These are phyloP conservation scores for Hypoxylon sp. DNA, from an alignment of 2,329 filamentous ascomycete genomes.

Conservation along the genomic window DNA sequence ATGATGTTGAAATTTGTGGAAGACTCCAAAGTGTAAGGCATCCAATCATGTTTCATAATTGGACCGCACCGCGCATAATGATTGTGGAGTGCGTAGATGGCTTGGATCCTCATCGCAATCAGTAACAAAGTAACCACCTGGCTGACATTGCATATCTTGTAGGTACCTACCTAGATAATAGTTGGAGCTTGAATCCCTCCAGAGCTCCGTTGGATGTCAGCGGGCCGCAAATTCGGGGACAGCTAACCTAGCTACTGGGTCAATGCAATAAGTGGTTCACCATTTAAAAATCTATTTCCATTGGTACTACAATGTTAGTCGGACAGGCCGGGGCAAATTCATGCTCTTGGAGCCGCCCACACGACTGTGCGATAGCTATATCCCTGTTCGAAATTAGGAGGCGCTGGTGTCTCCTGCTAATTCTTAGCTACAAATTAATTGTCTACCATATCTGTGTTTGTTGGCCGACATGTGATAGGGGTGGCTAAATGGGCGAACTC, in stretches of 20 bases:
- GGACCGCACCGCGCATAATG: conserved; percentile 10
- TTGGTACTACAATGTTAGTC: background rate
- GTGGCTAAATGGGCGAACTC: conserved; percentile 8
- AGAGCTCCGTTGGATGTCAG: background rate
- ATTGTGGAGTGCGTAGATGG: conserved; percentile 16
- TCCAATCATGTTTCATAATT: conserved; percentile 18
- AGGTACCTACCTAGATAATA: no score
- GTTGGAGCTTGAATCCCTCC: background rate
- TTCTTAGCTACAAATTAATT: conserved; percentile 17
- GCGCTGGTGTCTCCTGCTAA: conserved; percentile 15
- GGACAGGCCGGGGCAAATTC: conserved; percentile 12
- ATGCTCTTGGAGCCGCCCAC: conserved; percentile 18
- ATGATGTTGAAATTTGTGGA: conserved; percentile 7
- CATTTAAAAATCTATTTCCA: background rate
- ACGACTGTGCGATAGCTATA: conserved; percentile 16
- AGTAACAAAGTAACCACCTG: background rate
- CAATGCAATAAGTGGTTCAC: background rate
- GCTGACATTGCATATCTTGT: conserved; percentile 20
- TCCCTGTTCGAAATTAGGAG: conserved; percentile 12
- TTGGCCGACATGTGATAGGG: conserved; percentile 33
- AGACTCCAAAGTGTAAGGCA: conserved; percentile 17
- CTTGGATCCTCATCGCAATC: conserved; percentile 19
- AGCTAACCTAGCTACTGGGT: background rate
- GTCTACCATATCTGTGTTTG: background rate
- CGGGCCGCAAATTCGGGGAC: background rate